Conservation (phyloP, 441 rosid genomes). For the Jatropha multifida region DNA sequence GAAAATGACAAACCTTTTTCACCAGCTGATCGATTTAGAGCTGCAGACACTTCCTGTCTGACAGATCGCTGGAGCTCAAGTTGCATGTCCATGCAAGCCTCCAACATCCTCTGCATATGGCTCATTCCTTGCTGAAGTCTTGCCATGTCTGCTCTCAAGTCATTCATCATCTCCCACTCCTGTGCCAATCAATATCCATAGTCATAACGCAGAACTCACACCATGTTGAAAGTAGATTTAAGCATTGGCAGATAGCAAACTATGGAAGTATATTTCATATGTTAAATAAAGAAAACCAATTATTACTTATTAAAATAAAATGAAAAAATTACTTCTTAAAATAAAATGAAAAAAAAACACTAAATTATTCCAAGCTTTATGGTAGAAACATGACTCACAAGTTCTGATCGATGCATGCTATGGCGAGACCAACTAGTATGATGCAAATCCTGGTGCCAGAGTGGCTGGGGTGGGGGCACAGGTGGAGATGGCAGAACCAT, state of each 20-base stretch:
- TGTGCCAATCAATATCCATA: conserved; percentile 31
- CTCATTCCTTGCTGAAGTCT: conserved; percentile 98
- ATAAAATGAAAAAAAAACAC: background rate
- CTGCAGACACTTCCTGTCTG: conserved; percentile 98
- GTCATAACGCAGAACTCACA: conserved; percentile 18
- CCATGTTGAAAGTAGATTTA: background rate
- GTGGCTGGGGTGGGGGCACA: conserved; percentile 89
- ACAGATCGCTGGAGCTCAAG: conserved; percentile 96
- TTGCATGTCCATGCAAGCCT: conserved; percentile 99
- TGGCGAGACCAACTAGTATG: conserved; percentile 91
- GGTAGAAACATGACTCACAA: conserved; percentile 49
- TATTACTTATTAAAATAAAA: too few relatives aligned
- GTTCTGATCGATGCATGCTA: conserved; percentile 80
- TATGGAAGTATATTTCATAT: background rate
- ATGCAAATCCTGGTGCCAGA: conserved; percentile 91
- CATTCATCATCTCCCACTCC: conserved; percentile 98
- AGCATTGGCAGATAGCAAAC: background rate
- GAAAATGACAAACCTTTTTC: conserved; percentile 54
- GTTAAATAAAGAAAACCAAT: background rate
- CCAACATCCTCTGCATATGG: conserved; percentile 98
- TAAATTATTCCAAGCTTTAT: background rate
- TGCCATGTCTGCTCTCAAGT: conserved; percentile 85
- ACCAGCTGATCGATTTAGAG: conserved; percentile 68
- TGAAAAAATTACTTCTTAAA: too few relatives aligned
- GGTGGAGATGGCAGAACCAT: conserved; percentile 75